A percentile compares a stretch with the other conserved stretches of the same genome.
Conservation (phyloP, 2,329 filamentous ascomycete genomes). For the Aspergillus puulaauensis region DNA sequence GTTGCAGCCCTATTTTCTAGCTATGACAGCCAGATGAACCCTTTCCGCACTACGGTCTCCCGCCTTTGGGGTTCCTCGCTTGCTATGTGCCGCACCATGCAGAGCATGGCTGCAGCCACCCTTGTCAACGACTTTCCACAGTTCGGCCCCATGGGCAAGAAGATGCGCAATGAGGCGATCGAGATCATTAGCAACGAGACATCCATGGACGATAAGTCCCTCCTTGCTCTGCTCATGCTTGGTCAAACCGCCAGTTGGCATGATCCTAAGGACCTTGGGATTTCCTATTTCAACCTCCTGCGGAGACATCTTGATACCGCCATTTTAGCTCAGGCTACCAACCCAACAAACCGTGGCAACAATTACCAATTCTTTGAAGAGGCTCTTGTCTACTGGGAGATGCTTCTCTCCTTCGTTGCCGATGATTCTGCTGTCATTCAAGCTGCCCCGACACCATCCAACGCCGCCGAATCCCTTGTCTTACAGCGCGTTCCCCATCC, state of each 20-base stretch:
- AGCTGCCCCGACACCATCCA: constrained; percentile 18
- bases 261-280: constrained; percentile 55
- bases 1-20: constrained; percentile 63
- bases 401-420: constrained; percentile 56
- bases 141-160: constrained; percentile 51
- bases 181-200: constrained; percentile 51
- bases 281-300: constrained; percentile 50
- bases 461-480: constrained; percentile 26
- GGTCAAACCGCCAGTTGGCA: constrained; percentile 63
- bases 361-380: constrained; percentile 57
- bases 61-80: constrained; percentile 59
- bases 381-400: constrained; percentile 59
- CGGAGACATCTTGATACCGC: constrained; percentile 43
- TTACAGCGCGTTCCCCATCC: constrained; percentile 39
- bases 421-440: constrained; percentile 37
- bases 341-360: constrained; percentile 29
- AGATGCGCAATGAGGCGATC: constrained; percentile 54
- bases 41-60: constrained; percentile 59
- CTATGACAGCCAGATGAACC: constrained; percentile 63
- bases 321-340: constrained; percentile 27
- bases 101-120: constrained; percentile 64
- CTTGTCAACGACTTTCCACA: constrained; percentile 58
- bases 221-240: constrained; percentile 59
- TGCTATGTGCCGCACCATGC: constrained; percentile 60
- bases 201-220: constrained; percentile 53